Evolutionary conservation across 169 alveolate genomes (phyloP).

Genomic region (Sarcocystis neurona): DNA sequence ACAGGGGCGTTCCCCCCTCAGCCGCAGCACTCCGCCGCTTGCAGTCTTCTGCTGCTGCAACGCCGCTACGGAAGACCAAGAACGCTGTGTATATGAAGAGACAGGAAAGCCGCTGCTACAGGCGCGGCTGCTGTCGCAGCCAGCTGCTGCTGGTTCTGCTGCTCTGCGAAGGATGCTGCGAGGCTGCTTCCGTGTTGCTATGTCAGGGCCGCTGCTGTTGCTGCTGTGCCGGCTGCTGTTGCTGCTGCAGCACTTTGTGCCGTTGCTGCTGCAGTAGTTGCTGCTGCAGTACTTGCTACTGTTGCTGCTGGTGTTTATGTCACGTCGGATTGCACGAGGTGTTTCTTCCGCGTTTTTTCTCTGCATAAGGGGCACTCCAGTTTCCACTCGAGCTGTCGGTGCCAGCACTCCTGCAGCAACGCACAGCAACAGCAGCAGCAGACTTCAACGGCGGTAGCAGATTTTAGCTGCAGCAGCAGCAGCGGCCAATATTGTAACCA

Average conservation of each 20-base stretch:
- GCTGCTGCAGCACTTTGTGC: background rate
- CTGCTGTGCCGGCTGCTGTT: background rate
- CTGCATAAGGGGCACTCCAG: conserved; percentile 9
- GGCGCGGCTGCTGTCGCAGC: too few species aligned
- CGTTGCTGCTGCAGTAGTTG: background rate
- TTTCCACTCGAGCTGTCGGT: background rate
- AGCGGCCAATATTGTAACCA: background rate
- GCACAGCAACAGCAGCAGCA: background rate
- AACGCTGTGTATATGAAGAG: too few species aligned
- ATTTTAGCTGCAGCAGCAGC: too few species aligned
- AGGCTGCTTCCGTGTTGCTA: background rate
- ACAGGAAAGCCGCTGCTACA: too few species aligned
- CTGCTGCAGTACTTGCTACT: background rate
- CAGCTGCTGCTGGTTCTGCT: too few species aligned
- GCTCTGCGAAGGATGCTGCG: too few species aligned
- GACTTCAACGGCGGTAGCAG: background rate
- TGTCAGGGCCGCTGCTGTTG: background rate
- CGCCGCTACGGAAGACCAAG: too few species aligned
- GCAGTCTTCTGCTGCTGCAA: too few species aligned
- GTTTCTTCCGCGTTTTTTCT: background rate
- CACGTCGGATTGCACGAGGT: too few species aligned
- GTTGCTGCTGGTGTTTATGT: background rate
- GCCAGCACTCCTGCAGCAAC: background rate
- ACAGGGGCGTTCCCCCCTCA: too few species aligned
- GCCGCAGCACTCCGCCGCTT: too few species aligned